Conservation (phyloP, 371 early-diverging fungal species). For the Rhizopus stolonifer region DNA sequence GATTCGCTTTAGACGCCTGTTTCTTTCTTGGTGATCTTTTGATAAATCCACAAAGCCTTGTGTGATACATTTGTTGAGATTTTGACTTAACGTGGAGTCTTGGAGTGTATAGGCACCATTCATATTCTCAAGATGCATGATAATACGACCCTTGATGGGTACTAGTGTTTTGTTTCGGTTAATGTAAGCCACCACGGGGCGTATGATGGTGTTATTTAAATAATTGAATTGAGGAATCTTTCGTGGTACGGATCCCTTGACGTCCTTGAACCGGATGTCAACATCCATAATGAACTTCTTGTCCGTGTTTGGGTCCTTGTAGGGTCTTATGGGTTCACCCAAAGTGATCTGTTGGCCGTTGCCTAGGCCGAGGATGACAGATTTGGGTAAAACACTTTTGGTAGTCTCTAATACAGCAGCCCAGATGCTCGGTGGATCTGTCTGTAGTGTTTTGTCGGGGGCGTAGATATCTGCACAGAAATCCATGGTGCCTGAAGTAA, state of each 20-base stretch:
- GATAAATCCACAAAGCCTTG: conserved; percentile 75
- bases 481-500: conserved; percentile 85
- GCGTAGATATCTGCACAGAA: conserved; percentile 72
- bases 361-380: conserved; percentile 49
- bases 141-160: conserved; percentile 79
- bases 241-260: conserved; percentile 85
- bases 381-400: conserved; percentile 64
- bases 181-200: conserved; percentile 93
- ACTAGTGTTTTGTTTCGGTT: conserved; percentile 85
- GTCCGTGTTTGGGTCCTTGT: conserved; percentile 3
- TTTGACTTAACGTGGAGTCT: conserved; percentile 73
- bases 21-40: conserved; percentile 80
- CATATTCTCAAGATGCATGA: conserved; percentile 78
- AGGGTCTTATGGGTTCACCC: not conserved
- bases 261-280: conserved; percentile 81
- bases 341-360: conserved; percentile 28
- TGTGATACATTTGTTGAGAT: conserved; percentile 78
- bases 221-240: conserved; percentile 67
- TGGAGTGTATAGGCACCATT: conserved; percentile 92
- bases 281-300: conserved; percentile 55
- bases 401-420: conserved; percentile 71
- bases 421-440: conserved; percentile 50
- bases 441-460: conserved; percentile 53
- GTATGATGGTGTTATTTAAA: conserved; percentile 79
- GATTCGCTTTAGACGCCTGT: conserved; percentile 78